Conservation (phyloP, 2,329 filamentous ascomycete genomes). For the Botrytis aclada region DNA sequence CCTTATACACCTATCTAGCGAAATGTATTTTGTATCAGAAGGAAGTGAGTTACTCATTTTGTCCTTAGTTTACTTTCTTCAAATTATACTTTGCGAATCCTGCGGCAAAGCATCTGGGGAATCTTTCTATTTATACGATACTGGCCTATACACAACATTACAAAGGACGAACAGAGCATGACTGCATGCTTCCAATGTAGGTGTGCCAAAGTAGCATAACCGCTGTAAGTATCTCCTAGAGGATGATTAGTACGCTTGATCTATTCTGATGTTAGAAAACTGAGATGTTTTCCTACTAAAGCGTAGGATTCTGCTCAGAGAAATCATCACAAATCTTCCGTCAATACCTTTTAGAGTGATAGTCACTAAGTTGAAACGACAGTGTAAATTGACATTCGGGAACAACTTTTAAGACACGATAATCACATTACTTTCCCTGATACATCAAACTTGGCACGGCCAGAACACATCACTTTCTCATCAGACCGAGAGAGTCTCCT, state of each 20-base stretch:
- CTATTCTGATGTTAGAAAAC: rapidly evolving
- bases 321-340: too few relatives aligned
- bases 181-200: neutral
- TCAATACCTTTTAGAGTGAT: neutral
- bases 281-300: rapidly evolving
- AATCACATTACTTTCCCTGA: neutral
- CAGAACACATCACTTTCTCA: rapidly evolving
- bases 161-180: neutral
- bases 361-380: rapidly evolving
- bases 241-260: neutral
- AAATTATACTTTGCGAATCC: neutral
- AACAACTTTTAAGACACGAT: neutral
- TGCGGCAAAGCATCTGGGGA: neutral
- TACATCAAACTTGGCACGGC: rapidly evolving
- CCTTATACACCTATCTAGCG: neutral
- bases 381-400: rapidly evolving
- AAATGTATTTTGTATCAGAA: rapidly evolving
- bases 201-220: neutral
- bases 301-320: too few relatives aligned
- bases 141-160: neutral
- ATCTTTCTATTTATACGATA: neutral
- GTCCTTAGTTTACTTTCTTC: neutral
- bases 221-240: neutral
- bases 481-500: neutral
- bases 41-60: neutral